These are phyloP conservation scores for Tremellales sp. DNA, from an alignment of 1,284 basidiomycete species.

Conservation along the genomic window DNA sequence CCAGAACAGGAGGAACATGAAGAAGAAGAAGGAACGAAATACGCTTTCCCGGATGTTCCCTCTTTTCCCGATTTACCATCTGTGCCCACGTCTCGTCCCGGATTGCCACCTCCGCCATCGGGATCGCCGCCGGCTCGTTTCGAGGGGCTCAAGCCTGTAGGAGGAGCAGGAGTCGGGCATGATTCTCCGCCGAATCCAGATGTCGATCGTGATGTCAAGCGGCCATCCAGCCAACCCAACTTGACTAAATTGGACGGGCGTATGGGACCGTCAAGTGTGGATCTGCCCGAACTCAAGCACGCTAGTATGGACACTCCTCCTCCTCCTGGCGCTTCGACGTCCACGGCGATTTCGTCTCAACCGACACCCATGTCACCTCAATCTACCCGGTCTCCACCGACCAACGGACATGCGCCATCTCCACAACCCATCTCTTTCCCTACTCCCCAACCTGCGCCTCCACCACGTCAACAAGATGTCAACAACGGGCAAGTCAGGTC, in stretches of 20 bases:
- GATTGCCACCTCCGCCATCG: constrained; percentile 18
- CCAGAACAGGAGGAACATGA: constrained; percentile 10
- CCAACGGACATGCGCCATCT: constrained; percentile 4
- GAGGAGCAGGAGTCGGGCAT: constrained; percentile 1
- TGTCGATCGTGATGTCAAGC: constrained; percentile 11
- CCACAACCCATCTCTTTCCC: constrained; percentile 15
- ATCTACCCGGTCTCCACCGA: neutral
- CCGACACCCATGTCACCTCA: neutral
- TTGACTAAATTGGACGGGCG: constrained; percentile 5
- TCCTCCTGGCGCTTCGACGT: too few species aligned
- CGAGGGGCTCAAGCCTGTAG: neutral
- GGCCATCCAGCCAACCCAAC: constrained; percentile 27
- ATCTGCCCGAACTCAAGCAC: too few species aligned
- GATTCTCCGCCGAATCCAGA: constrained; percentile 23
- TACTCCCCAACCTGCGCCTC: constrained; percentile 15
- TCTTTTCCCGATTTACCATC: constrained; percentile 25
- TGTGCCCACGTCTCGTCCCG: constrained; percentile 19
- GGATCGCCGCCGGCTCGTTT: constrained; percentile 7
- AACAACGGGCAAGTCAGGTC: neutral
- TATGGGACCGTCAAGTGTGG: neutral
- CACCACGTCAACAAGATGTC: neutral
- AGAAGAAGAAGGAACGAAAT: constrained; percentile 4
- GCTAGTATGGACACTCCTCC: too few species aligned
- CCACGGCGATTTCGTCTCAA: too few species aligned
- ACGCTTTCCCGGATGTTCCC: constrained; percentile 20